Conservation (phyloP, 139 green algal genomes). For the Chlamydomonas applanata region DNA sequence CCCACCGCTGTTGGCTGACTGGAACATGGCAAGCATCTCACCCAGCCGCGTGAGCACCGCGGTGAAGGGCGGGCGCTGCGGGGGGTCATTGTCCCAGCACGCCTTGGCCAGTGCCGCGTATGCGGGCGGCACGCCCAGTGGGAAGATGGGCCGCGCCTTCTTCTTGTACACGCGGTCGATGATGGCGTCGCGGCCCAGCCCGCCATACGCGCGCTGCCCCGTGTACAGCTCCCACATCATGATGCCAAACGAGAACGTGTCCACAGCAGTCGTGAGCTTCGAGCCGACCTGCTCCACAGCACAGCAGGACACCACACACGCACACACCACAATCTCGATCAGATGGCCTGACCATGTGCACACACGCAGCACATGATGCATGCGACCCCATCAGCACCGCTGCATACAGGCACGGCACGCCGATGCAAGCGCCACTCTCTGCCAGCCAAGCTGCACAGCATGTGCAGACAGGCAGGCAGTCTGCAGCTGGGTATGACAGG, state of each 20-base stretch:
- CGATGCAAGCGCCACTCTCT: neutral
- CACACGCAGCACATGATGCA: neutral
- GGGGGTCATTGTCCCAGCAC: slow-evolving; percentile 56
- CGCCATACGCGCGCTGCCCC: slow-evolving; percentile 54
- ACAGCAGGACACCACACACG: neutral
- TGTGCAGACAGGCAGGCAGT: neutral
- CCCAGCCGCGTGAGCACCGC: slow-evolving; percentile 19
- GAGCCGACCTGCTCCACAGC: slow-evolving; percentile 39
- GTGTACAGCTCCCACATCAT: slow-evolving; percentile 68
- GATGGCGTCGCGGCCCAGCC: slow-evolving; percentile 54
- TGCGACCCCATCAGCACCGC: neutral
- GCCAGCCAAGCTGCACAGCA: neutral
- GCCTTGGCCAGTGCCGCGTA: slow-evolving; percentile 50
- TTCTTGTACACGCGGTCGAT: slow-evolving; percentile 64
- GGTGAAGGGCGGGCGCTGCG: slow-evolving; percentile 32
- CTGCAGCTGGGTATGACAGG: neutral
- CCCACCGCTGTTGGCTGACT: slow-evolving; percentile 23
- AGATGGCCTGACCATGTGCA: neutral
- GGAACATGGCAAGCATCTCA: slow-evolving; percentile 52
- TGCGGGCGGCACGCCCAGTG: slow-evolving; percentile 46
- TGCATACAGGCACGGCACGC: neutral
- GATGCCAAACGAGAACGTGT: slow-evolving; percentile 59
- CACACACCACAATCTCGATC: too few species aligned
- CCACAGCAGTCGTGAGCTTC: slow-evolving; percentile 60
- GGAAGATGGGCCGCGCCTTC: slow-evolving; percentile 53